Evolutionary conservation across 176 grass and related monocot genomes (phyloP).

Genomic region (Lolium rigidum): DNA sequence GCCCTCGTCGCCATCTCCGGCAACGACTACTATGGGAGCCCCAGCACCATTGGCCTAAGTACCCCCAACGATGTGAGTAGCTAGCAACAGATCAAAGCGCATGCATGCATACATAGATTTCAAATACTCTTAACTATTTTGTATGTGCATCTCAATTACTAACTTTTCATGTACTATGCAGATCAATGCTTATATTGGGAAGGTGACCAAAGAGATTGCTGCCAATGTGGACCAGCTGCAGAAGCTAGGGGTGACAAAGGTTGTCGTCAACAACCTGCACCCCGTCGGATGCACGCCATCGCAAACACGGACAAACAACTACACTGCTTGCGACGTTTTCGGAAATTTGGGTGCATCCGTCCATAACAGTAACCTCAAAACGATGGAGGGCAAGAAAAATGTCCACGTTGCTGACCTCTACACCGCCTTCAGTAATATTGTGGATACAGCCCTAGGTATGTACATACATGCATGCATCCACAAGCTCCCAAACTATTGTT

Average conservation of each 20-base stretch:
- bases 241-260: no score
- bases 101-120: no score
- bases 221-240: no score
- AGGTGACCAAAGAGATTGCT: no score
- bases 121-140: neutral
- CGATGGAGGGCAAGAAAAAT: neutral
- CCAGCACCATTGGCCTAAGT: neutral
- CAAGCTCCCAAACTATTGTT: neutral
- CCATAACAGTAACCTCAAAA: neutral
- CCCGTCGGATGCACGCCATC: no score
- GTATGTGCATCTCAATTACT: neutral
- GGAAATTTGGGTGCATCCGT: neutral
- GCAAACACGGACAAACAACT: slow-evolving; percentile 32
- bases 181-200: no score
- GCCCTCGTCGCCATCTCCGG: no score
- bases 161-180: neutral
- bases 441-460: neutral
- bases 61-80: neutral
- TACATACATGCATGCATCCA: neutral
- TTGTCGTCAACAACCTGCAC: no score
- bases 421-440: no score
- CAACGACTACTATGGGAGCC: slow-evolving; percentile 26
- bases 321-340: neutral
- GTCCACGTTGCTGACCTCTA: neutral
- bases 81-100: neutral